These are phyloP conservation scores for Puccinia polysora DNA, from an alignment of 1,284 basidiomycete genomes.

Conservation along the genomic window DNA sequence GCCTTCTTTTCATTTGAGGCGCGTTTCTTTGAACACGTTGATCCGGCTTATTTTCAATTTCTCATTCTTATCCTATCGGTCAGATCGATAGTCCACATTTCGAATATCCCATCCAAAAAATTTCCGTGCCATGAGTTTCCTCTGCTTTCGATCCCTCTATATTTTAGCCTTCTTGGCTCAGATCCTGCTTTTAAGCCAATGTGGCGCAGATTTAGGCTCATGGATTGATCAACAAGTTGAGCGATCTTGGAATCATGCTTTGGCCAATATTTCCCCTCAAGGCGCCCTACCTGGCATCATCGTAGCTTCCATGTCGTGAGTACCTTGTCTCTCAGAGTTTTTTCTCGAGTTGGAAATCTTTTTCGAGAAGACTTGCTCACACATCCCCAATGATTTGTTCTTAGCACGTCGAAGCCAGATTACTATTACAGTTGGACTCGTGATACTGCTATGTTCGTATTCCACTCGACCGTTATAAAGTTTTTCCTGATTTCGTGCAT, in stretches of 20 bases:
- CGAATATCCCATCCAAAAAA: too few species aligned
- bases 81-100: too few species aligned
- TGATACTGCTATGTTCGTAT: slow-evolving; percentile 32
- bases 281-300: slow-evolving; percentile 20
- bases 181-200: too few species aligned
- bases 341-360: not conserved
- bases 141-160: too few species aligned
- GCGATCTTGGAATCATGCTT: slow-evolving; percentile 9
- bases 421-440: slow-evolving; percentile 41
- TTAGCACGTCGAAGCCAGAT: slow-evolving; percentile 31
- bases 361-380: too few species aligned
- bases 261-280: slow-evolving; percentile 19
- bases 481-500: not conserved
- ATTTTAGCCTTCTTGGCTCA: too few species aligned
- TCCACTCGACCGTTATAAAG: not conserved
- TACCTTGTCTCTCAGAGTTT: not conserved
- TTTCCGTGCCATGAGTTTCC: too few species aligned
- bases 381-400: not conserved
- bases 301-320: slow-evolving; percentile 30
- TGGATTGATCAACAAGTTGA: slow-evolving; percentile 20
- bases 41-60: too few species aligned
- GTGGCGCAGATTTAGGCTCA: slow-evolving; percentile 6
- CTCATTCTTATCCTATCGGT: too few species aligned
- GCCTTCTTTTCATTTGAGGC: too few species aligned
- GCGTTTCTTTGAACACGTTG: too few species aligned